Evolutionary conservation across 768 basidiomycete species (phyloP), one percentile per base, ranked within the genome.

Genomic region (Boletellus sp.): DNA sequence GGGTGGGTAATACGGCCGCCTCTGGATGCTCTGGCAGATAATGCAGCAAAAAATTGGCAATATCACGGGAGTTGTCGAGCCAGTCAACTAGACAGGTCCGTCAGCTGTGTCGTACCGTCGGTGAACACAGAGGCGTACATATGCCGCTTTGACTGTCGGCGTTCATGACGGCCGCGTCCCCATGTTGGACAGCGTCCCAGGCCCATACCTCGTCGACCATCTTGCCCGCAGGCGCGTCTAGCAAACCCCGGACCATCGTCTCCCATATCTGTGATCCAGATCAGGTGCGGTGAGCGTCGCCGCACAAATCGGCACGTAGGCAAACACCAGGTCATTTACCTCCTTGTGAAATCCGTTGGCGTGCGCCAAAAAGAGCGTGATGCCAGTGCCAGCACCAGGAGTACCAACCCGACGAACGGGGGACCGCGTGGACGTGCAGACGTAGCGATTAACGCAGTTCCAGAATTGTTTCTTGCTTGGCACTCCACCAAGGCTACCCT

Each of bases 341-440:
- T 94, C 91, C 65, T 93, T 94, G 36, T 79, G 80, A 55, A 94
- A 85, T 1, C 92, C 91, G 66, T 90, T 94, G 2, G 89, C 90
- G 64, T 94, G 93, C 4, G 81, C 79, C 42, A 88, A 73, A 53
- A 93, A 78, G 45, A 94, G 65, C 0, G 90, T 94, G 10, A 87
- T 45, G 0, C 85, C 80, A 19, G 13, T 23, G 1, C 9, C 3
- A 41, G 24, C 20, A 8, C 16, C 4, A 28, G 16, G 10, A n/a
- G n/a, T 5, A 42, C n/a, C n/a, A n/a, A n/a, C 28, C 28, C 7
- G 28, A 28, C 11, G 28, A 28, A 10, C 7, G 28, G 28, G 8
- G 7, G 20, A 10, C 31, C 41, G 45, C 7, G 20, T 26, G 26
- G 47, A 31, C 13, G 42, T 28, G 20, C 60, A 63, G 24, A 78